Percentiles rank a stretch among this genome's conserved stretches.
These are phyloP conservation scores for Acanthamoeba polyphaga DNA, from an alignment of 208 protist species.

Conservation along the genomic window DNA sequence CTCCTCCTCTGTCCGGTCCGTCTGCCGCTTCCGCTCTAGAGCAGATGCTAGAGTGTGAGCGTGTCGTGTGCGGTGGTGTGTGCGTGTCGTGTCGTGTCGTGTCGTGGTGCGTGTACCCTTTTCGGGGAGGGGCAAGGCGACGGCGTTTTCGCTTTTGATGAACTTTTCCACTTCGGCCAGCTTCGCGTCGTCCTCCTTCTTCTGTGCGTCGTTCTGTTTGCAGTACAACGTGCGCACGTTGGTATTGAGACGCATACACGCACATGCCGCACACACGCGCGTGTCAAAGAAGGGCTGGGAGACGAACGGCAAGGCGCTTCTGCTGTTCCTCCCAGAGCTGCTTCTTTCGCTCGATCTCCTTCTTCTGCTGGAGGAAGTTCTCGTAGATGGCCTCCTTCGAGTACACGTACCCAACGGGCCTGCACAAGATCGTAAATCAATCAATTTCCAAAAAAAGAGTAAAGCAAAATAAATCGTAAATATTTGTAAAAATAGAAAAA, in stretches of 20 bases:
- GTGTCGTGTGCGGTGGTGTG: not conserved
- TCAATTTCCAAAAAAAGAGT: not conserved
- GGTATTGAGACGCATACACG: not conserved
- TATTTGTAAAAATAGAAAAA: not conserved
- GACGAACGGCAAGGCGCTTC: not conserved
- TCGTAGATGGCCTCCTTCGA: constrained; percentile 60
- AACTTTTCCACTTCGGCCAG: constrained; percentile 6
- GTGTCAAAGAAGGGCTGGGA: not conserved
- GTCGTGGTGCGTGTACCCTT: not conserved
- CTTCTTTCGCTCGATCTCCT: constrained; percentile 8
- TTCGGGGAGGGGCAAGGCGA: constrained; percentile 4
- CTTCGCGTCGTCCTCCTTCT: constrained; percentile 15
- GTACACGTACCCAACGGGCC: not conserved
- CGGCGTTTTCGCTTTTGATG: constrained; percentile 35
- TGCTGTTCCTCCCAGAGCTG: constrained; percentile 49
- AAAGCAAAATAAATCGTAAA: not conserved
- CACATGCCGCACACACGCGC: not conserved
- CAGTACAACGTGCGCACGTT: no score
- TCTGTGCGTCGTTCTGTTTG: not conserved
- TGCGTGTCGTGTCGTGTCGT: not conserved
- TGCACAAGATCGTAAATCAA: not conserved
- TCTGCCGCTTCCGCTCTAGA: not conserved
- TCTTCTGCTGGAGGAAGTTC: constrained; percentile 45
- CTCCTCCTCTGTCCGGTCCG: not conserved
- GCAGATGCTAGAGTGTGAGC: not conserved